Conservation (phyloP, 371 early-diverging fungal species). For the Neoconidiobolus thromboides region DNA sequence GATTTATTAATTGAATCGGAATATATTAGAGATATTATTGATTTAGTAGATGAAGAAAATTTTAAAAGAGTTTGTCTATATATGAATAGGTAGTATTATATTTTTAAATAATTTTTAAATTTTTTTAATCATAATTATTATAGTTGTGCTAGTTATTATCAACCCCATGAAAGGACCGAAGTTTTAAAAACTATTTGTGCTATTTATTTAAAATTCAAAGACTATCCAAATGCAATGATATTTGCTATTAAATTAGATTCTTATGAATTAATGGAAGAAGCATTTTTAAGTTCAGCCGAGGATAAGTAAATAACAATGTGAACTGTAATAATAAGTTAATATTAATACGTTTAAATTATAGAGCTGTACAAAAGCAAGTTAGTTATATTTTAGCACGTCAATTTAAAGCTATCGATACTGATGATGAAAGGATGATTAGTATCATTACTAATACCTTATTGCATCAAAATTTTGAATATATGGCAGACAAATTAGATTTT, state of each 20-base stretch:
- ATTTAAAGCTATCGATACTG: slow-evolving; percentile 58
- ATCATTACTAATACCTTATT: slow-evolving; percentile 76
- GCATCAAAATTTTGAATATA: slow-evolving; percentile 63
- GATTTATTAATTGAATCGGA: slow-evolving; percentile 86
- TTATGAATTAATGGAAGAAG: slow-evolving; percentile 58
- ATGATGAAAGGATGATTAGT: slow-evolving; percentile 59
- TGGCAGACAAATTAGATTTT: slow-evolving; percentile 85
- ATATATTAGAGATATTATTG: slow-evolving; percentile 47
- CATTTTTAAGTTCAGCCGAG: slow-evolving; percentile 25
- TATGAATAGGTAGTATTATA: slow-evolving; percentile 51
- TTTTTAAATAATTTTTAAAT: neutral
- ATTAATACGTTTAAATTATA: slow-evolving; percentile 8
- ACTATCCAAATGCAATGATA: slow-evolving; percentile 63
- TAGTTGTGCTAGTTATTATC: slow-evolving; percentile 77
- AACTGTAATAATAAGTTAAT: neutral
- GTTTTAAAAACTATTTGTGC: slow-evolving; percentile 71
- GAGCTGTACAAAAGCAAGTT: slow-evolving; percentile 74
- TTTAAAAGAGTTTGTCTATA: slow-evolving; percentile 90
- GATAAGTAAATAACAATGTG: slow-evolving; percentile 33
- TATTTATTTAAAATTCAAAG: slow-evolving; percentile 69
- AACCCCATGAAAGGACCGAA: slow-evolving; percentile 72
- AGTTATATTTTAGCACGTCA: slow-evolving; percentile 87
- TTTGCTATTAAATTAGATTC: slow-evolving; percentile 73
- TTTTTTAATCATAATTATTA: neutral
- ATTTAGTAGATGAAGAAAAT: slow-evolving; percentile 76